These are phyloP conservation scores for Termitomyces sp. DNA, from an alignment of 768 basidiomycete genomes.

Conservation along the genomic window DNA sequence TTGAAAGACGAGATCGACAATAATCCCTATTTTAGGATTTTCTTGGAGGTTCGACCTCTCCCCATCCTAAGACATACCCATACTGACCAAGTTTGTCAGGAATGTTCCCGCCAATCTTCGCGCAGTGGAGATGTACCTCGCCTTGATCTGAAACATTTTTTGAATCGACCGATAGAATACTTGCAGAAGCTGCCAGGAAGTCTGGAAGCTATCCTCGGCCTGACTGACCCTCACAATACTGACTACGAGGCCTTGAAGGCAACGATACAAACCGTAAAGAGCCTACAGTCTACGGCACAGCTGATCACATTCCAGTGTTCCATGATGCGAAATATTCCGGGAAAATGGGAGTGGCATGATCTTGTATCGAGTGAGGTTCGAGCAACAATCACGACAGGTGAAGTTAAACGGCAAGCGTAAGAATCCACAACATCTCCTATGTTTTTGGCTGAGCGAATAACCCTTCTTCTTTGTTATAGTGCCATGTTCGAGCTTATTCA, in stretches of 20 bases:
- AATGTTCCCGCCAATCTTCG: conserved; percentile 37
- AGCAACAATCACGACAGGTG: conserved; percentile 61
- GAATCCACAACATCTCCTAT: conserved; percentile 22
- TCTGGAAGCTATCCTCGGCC: conserved; percentile 81
- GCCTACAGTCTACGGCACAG: conserved; percentile 75
- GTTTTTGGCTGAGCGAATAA: background rate
- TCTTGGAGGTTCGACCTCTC: conserved; percentile 68
- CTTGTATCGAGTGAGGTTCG: conserved; percentile 68
- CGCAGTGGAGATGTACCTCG: conserved; percentile 36
- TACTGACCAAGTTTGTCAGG: conserved; percentile 24
- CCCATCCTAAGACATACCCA: background rate
- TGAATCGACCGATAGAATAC: conserved; percentile 80
- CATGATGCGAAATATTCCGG: conserved; percentile 76
- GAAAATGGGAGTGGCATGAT: conserved; percentile 90
- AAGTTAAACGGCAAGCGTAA: conserved; percentile 82
- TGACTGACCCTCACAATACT: conserved; percentile 76
- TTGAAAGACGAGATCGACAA: conserved; percentile 82
- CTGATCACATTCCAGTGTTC: conserved; percentile 87
- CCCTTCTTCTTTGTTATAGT: conserved; percentile 36
- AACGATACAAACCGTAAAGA: conserved; percentile 80
- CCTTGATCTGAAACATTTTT: conserved; percentile 71
- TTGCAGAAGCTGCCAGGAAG: conserved; percentile 81
- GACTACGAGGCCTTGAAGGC: conserved; percentile 82
- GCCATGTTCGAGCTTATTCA: conserved; percentile 94
- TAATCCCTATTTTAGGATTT: conserved; percentile 79